Percentiles rank a stretch among this genome's conserved stretches.
Conservation (phyloP, 257 asterid genomes). For the Jacaranda copaia region DNA sequence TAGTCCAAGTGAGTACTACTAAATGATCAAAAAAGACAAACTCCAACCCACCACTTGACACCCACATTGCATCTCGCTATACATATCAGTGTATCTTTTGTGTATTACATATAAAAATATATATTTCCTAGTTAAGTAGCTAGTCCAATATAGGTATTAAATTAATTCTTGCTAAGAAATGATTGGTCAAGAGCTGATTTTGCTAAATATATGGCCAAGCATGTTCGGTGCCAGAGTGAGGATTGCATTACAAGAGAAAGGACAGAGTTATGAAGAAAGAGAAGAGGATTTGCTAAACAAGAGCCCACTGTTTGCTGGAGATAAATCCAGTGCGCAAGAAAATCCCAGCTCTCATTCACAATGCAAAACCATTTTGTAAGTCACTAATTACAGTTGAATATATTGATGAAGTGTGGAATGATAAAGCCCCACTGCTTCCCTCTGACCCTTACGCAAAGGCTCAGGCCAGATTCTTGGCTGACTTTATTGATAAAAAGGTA, state of each 20-base stretch:
- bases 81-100: too few relatives aligned
- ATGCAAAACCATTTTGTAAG: neutral
- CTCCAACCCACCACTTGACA: too few relatives aligned
- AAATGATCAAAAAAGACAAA: too few relatives aligned
- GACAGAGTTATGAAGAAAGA: conserved; percentile 30
- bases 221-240: conserved; percentile 39
- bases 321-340: conserved; percentile 46
- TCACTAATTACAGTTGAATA: neutral
- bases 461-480: too few relatives aligned
- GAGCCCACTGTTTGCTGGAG: conserved; percentile 25
- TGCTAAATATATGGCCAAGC: conserved; percentile 36
- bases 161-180: conserved; percentile 20
- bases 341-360: conserved; percentile 38
- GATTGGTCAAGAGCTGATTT: conserved; percentile 28
- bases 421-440: neutral
- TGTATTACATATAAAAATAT: too few relatives aligned
- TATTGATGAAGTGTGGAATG: neutral
- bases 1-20: too few relatives aligned
- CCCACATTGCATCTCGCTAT: too few relatives aligned
- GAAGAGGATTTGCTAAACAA: conserved; percentile 39
- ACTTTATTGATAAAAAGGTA: too few relatives aligned
- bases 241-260: conserved; percentile 44
- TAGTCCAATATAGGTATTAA: too few relatives aligned
- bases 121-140: too few relatives aligned
- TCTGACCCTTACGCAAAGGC: neutral